Evolutionary conservation across 495 filamentous ascomycete genomes (phyloP).

Genomic region (Tuber brumale): DNA sequence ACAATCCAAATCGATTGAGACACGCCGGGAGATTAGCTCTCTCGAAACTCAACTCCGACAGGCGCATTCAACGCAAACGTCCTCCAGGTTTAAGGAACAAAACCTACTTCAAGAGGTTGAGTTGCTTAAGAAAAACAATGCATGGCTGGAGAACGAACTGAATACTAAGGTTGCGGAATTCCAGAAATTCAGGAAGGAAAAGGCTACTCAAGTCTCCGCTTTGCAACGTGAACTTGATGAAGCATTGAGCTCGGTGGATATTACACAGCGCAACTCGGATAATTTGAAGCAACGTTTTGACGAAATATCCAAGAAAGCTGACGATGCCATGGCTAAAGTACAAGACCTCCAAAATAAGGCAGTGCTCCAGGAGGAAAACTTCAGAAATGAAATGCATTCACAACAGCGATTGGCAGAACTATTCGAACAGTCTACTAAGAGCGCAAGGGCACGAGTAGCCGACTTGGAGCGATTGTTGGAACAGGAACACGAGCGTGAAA

Average conservation of each 20-base stretch:
- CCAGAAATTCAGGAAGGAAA: constrained; percentile 89
- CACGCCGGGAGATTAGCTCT: constrained; percentile 68
- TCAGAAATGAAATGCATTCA: constrained; percentile 73
- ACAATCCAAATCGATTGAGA: constrained; percentile 77
- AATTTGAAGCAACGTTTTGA: constrained; percentile 70
- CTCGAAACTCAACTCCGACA: constrained; percentile 76
- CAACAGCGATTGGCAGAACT: constrained; percentile 73
- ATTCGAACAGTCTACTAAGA: constrained; percentile 73
- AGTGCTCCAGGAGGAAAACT: constrained; percentile 69
- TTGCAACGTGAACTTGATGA: constrained; percentile 87
- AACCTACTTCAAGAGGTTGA: constrained; percentile 82
- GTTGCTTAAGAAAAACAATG: constrained; percentile 74
- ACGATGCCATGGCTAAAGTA: constrained; percentile 71
- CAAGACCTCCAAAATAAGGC: constrained; percentile 79
- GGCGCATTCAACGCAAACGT: constrained; percentile 66
- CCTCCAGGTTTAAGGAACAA: constrained; percentile 79
- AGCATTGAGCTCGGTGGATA: constrained; percentile 63
- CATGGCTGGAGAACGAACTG: constrained; percentile 84
- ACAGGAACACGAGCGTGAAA: constrained; percentile 69
- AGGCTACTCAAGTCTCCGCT: constrained; percentile 74
- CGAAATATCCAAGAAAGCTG: constrained; percentile 75
- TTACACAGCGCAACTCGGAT: constrained; percentile 69
- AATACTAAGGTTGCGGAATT: constrained; percentile 80
- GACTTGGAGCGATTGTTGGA: constrained; percentile 74
- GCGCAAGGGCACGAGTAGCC: constrained; percentile 69